Base-by-base conservation (phyloP, 2,329 filamentous ascomycete genomes). In the Sporothrix pallida region DNA sequence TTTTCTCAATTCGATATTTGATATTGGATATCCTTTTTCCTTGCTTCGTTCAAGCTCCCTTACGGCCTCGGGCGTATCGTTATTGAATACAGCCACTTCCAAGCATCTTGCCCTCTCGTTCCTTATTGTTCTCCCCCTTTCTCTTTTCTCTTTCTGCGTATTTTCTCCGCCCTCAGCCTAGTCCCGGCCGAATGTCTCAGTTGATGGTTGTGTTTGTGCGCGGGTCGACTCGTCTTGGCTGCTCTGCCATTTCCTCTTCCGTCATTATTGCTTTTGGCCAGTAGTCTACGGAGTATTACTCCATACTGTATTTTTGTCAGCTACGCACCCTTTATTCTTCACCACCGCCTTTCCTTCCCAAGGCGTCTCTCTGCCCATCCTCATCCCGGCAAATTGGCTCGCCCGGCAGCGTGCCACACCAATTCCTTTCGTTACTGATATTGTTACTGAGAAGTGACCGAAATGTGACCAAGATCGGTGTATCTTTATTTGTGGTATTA, bases 151-250 rank as follows among this genome's bases (percentile, higher is more conserved):
- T 12, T 67, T 46, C 17, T 31, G 1, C 63, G 44, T 20, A n/a
- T 50, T 68, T 42, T 17, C 48, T 44, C 52, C n/a, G n/a, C 12
- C 37, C 48, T 42, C 5, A 46, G 44, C 52, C 31, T 58, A 70
- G 68, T 26, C 68, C 67, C 31, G 37, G 68, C 68, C 68, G 52
- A 58, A 58, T 70, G 68, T 70, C 68, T 70, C 52, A 70, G 48
- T 23, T 56, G 50, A 44, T 70, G 67, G 50, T 37, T n/a, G 68
- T 70, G 31, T 58, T 44, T 58, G 68, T 58, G 42, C 42, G 62
- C 62, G 20, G 42, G 10, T 46, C 3, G n/a, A 15, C 13, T 26
- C 62, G 62, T 46, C 62, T 67, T 67, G 62, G 62, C 62, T 48
- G 52, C 52, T 46, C 50, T 52, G 50, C 50, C 37, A 68, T 54